Evolutionary conservation across 441 rosid species (phyloP).

Genomic region (California macrophylla): DNA sequence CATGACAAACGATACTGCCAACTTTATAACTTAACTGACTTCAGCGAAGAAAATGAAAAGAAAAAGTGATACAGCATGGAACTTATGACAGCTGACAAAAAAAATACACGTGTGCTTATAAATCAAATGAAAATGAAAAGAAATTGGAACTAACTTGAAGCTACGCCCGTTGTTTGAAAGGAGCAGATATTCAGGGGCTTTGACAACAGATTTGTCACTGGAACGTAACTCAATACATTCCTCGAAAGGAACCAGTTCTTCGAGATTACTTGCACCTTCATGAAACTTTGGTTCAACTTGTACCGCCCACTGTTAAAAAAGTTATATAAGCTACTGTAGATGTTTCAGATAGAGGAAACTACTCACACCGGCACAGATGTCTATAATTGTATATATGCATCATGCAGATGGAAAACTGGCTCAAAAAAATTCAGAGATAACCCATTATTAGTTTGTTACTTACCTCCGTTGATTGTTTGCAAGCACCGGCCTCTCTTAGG

Average conservation of each 20-base stretch:
- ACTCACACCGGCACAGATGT: background rate
- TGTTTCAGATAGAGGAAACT: slow-evolving; percentile 15
- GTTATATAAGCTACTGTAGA: slow-evolving; percentile 18
- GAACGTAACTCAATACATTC: slow-evolving; percentile 79
- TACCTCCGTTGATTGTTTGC: slow-evolving; percentile 78
- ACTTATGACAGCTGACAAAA: background rate
- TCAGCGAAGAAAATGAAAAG: background rate
- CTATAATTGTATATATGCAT: background rate
- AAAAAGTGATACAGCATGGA: background rate
- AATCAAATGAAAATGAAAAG: slow-evolving; percentile 10
- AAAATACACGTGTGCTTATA: slow-evolving; percentile 1
- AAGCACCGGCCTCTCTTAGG: slow-evolving; percentile 69
- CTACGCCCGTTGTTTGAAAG: slow-evolving; percentile 86
- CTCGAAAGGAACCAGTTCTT: slow-evolving; percentile 91
- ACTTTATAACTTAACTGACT: background rate
- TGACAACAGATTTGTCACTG: slow-evolving; percentile 56
- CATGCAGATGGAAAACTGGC: slow-evolving; percentile 12
- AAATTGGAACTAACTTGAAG: slow-evolving; percentile 76
- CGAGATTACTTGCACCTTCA: slow-evolving; percentile 82
- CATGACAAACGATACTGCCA: background rate
- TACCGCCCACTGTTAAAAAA: slow-evolving; percentile 73
- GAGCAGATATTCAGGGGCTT: slow-evolving; percentile 79
- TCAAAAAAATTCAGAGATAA: background rate
- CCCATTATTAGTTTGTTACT: slow-evolving; percentile 22
- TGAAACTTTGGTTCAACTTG: slow-evolving; percentile 89